These are phyloP conservation scores for Sophora flavescens DNA, from an alignment of 306 rosid species.

Conservation along the genomic window DNA sequence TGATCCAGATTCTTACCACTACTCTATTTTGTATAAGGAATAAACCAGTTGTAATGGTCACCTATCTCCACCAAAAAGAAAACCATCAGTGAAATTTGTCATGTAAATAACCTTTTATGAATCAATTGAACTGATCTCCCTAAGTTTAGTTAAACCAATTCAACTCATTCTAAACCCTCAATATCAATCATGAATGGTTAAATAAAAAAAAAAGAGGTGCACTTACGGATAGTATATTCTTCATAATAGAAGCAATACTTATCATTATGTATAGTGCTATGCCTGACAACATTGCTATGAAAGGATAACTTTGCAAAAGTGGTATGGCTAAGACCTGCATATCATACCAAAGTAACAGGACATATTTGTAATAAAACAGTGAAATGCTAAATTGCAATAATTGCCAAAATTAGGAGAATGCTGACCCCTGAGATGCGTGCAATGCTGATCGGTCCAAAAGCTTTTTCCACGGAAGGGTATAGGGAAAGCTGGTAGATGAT, in stretches of 20 bases:
- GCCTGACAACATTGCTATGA: conserved; percentile 55
- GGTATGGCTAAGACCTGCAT: conserved; percentile 51
- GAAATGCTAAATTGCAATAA: conserved; percentile 18
- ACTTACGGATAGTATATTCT: conserved; percentile 47
- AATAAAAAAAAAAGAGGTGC: background rate
- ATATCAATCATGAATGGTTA: background rate
- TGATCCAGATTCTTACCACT: conserved; percentile 66
- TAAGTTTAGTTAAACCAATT: background rate
- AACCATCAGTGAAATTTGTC: background rate
- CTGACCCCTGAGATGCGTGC: conserved; percentile 67
- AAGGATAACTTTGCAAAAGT: conserved; percentile 58
- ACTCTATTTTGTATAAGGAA: conserved; percentile 80
- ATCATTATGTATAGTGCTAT: conserved; percentile 42
- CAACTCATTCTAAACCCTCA: background rate
- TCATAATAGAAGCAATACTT: conserved; percentile 48
- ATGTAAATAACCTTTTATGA: background rate
- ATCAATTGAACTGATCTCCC: too few relatives aligned
- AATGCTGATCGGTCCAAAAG: conserved; percentile 59
- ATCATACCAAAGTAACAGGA: background rate
- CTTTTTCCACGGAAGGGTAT: conserved; percentile 62
- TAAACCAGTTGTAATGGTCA: conserved; percentile 52
- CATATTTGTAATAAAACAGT: conserved; percentile 13
- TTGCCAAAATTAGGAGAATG: conserved; percentile 25
- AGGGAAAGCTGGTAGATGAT: conserved; percentile 61
- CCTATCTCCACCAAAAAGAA: conserved; percentile 32